These are phyloP conservation scores for Colletotrichum chlorophyti DNA, from an alignment of 2,329 filamentous ascomycete genomes.

Conservation along the genomic window DNA sequence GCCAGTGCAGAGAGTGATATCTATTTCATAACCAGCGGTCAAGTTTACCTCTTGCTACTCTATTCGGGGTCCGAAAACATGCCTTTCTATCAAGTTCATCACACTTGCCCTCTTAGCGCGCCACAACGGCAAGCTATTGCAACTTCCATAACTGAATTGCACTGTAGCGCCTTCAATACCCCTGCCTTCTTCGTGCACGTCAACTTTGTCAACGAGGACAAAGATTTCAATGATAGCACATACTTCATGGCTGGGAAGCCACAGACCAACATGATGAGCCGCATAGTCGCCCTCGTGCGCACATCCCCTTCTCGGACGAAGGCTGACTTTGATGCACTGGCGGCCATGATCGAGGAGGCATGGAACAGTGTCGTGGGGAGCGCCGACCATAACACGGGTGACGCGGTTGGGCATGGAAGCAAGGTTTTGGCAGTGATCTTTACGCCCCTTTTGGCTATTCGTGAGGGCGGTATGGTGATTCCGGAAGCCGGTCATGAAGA, in stretches of 20 bases:
- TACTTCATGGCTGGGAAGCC: constrained; percentile 14
- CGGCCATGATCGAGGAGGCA: not conserved
- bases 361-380: not conserved
- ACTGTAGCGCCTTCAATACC: constrained; percentile 7
- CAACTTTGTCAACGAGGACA: not conserved
- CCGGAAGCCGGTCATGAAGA: constrained; percentile 7
- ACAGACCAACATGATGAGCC: not conserved
- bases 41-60: no score
- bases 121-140: constrained; percentile 2
- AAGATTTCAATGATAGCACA: not conserved
- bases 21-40: no score
- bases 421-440: not conserved
- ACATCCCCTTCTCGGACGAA: constrained; percentile 1
- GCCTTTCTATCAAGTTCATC: constrained; percentile 7
- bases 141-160: not conserved
- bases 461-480: constrained; percentile 3
- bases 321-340: constrained; percentile 6
- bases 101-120: not conserved
- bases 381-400: not conserved
- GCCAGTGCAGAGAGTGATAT: no score
- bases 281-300: not conserved
- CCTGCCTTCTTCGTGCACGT: constrained; percentile 14
- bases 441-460: constrained; percentile 1
- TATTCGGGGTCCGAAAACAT: not conserved
- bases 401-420: not conserved